Base-by-base conservation (phyloP, 2,329 filamentous ascomycete genomes). In the Alternaria viburni region DNA sequence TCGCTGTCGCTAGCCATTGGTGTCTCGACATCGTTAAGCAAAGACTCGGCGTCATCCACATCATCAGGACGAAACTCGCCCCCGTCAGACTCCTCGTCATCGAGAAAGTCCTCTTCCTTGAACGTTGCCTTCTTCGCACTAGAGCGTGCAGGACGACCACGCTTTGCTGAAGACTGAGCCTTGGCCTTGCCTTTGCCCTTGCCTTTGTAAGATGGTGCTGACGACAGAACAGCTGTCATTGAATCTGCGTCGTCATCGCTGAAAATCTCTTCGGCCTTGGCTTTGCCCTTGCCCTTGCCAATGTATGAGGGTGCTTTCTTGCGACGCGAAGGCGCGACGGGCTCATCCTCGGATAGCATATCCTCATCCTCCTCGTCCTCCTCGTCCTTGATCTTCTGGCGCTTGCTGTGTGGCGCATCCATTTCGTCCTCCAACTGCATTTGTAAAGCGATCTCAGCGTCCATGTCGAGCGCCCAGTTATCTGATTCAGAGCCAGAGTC, bases 351-450 rank as follows among this genome's bases (percentile, higher is more conserved):
- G 23, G 58, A 55, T 30, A 43, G 47, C 56, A 81, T 79, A 1
- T 80, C 77, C n/a, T 80, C 77, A 4, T 76, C 72, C 21, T 80
- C 62, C 45, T 61, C 47, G 23, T 76, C 72, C 21, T 80, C 62
- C 45, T 61, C 47, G 23, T 67, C 52, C 30, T 60, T 62, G 26
- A 68, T 58, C 68, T 79, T 81, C 45, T 66, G 77, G 65, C 81
- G 81, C 70, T 83, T 83, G 6, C 62, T 64, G 11, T 65, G 72
- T 10, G 74, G 68, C 11, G 77, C 76, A 57, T 86, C 86, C 67
- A 74, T 68, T 51, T 88, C 86, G 65, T 79, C 77, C 67, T 88
- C 83, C 28, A 86, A 80, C 70, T 91, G 89, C 55, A 91, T 79
- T 45, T 80, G 80, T 47, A 83, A 79, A 32, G 89, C 89, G 43